Conservation (phyloP, 2,329 filamentous ascomycete genomes). For the Lizonia empirigonia region DNA sequence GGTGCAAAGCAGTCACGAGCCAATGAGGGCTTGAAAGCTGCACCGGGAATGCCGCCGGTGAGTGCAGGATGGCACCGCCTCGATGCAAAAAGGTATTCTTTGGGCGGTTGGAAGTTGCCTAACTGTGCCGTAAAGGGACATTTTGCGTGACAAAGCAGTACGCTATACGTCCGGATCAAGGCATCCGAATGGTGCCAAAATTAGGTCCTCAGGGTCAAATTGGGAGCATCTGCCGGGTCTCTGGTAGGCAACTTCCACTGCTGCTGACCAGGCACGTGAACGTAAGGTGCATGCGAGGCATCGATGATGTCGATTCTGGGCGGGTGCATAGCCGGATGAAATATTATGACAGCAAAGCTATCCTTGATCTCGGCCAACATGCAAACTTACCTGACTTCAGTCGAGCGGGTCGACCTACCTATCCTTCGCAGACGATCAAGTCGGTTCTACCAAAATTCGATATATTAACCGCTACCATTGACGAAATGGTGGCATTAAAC, state of each 20-base stretch:
- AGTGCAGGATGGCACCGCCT: conserved; percentile 8
- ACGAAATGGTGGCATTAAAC: no score
- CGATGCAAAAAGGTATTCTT: not conserved
- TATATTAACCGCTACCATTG: no score
- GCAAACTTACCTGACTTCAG: no score
- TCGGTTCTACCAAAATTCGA: no score
- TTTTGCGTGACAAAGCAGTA: not conserved
- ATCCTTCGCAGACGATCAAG: no score
- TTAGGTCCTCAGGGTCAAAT: not conserved
- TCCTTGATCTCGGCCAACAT: no score
- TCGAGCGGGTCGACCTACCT: no score
- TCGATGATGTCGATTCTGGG: no score
- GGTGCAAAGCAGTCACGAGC: not conserved
- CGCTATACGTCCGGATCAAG: not conserved
- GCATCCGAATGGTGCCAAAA: not conserved
- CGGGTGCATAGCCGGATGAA: no score
- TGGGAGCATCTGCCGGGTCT: not conserved
- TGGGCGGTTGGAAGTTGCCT: not conserved
- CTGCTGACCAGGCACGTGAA: no score
- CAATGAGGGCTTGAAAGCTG: not conserved
- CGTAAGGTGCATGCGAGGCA: no score
- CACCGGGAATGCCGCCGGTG: not conserved
- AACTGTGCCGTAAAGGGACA: not conserved
- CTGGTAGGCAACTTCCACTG: not conserved
- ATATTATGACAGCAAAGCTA: no score